phyloP scores from a whole-genome alignment of 2,329 filamentous ascomycete species.

The Pestalotiopsis sp. region DNA sequence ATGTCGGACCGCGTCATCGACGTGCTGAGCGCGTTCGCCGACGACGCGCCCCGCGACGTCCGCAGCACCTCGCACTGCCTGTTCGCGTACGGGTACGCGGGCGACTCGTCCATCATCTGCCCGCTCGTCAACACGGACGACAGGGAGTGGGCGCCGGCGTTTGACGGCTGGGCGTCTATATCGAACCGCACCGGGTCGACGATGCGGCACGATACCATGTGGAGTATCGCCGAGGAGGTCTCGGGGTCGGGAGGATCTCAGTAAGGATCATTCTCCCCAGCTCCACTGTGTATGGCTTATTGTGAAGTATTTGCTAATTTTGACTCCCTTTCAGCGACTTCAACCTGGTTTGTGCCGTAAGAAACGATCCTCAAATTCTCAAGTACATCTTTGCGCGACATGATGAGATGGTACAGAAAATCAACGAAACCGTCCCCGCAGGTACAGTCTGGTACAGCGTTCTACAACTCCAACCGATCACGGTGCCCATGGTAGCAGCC shows the following conservation, averaged over 20 bases:
- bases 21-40: slow-evolving; percentile 15
- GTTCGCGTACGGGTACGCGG: neutral
- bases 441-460: slow-evolving; percentile 31
- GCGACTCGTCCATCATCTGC: neutral
- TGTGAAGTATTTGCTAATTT: neutral
- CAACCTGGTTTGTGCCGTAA: slow-evolving; percentile 16
- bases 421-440: slow-evolving; percentile 24
- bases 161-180: slow-evolving; percentile 12
- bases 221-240: slow-evolving; percentile 11
- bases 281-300: neutral
- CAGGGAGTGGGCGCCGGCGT: slow-evolving; percentile 11
- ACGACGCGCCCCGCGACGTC: slow-evolving; percentile 6
- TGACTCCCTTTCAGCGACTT: neutral
- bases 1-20: slow-evolving; percentile 12
- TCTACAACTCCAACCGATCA: slow-evolving; percentile 36
- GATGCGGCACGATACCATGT: slow-evolving; percentile 12
- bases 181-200: slow-evolving; percentile 1
- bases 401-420: slow-evolving; percentile 32
- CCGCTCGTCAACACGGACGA: slow-evolving; percentile 3
- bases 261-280: neutral
- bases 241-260: neutral
- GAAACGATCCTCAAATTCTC: slow-evolving; percentile 27
- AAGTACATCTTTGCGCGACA: slow-evolving; percentile 38
- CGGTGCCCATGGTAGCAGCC: slow-evolving; percentile 32
- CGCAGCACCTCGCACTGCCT: neutral